Base-by-base conservation (phyloP, 805 yeast species). In the Starmerella vaccinii region DNA sequence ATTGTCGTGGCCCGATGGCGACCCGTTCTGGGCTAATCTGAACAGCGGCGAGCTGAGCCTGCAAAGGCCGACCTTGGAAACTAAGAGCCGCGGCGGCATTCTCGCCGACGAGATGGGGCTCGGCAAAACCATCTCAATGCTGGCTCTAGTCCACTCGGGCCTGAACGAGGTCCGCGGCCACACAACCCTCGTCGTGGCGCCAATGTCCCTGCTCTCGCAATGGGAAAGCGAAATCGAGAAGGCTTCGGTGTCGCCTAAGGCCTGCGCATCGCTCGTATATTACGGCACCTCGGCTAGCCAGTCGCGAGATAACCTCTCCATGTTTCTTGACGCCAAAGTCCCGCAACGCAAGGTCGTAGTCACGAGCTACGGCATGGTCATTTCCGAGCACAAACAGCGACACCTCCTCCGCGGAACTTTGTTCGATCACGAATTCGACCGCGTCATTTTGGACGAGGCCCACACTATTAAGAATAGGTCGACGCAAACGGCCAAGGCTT, bases 31-130 rank as follows among this genome's bases (percentile, higher is more conserved):
- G 64, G 88, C 82, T 15, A 88, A 87, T 60, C 64, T 84, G 51
- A 83, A 81, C 61, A 78, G 83, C 49, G 96, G 96, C 4, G 88
- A 84, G 50, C 76, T 90, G 49, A 78, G 90, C 0, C 58, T 77
- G 15, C 74, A 75, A 21, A 78, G 76, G 54, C 97, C 96, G 1
- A 59, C 79, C 12, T 69, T 87, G 37, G 77, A 73, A 51, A 71
- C 81, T 1, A 61, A 75, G 18, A 74, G 81, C 45, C 71, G 73
- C 45, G 97, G 97, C 33, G 97, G 97, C 2, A 84, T 89, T 19
- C 68, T 89, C 15, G 95, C 97, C 0, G 97, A 89, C 68, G 97
- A 89, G 64, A 89, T 89, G 97, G 97, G 97, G 0, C 71, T 89
- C 8, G 97, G 97, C 39, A 89, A 89, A 63, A 89, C 97, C 0